Evolutionary conservation across 2,329 filamentous ascomycete genomes (phyloP).

Genomic region (Akanthomyces muscarius): DNA sequence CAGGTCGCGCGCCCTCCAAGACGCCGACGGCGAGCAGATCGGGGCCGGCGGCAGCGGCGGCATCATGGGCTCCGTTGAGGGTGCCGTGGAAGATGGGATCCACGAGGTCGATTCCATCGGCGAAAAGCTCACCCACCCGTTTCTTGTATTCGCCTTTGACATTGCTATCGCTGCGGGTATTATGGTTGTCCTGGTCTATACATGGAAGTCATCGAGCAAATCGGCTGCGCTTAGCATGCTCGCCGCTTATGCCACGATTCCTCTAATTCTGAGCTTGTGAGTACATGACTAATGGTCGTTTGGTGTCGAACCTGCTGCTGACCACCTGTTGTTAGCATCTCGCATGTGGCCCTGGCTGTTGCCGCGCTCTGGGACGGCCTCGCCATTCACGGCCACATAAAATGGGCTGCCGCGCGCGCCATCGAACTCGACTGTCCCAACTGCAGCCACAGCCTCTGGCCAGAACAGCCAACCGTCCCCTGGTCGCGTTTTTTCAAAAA

Average conservation of each 20-base stretch:
- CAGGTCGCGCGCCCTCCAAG: neutral
- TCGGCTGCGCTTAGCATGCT: conserved; percentile 36
- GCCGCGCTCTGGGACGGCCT: conserved; percentile 38
- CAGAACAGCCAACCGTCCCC: conserved; percentile 34
- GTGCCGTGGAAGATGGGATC: conserved; percentile 14
- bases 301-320: neutral
- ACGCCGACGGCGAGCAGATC: neutral
- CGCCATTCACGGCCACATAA: conserved; percentile 35
- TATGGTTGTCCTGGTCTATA: conserved; percentile 39
- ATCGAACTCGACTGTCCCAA: conserved; percentile 39
- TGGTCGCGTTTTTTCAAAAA: conserved; percentile 27
- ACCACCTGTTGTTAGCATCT: conserved; percentile 26
- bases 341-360: conserved; percentile 36
- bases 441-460: conserved; percentile 36
- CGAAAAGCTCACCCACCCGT: conserved; percentile 26
- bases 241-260: conserved; percentile 40
- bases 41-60: neutral
- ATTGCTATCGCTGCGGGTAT: conserved; percentile 33
- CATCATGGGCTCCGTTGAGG: conserved; percentile 15
- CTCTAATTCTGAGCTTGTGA: conserved; percentile 39
- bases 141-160: conserved; percentile 37
- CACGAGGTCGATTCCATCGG: conserved; percentile 12
- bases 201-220: conserved; percentile 31
- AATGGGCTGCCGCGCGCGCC: conserved; percentile 37
- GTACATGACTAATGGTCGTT: conserved; percentile 17